Conservation (phyloP, 2,329 filamentous ascomycete genomes). For the Ophiocordyceps camponoti-floridani region DNA sequence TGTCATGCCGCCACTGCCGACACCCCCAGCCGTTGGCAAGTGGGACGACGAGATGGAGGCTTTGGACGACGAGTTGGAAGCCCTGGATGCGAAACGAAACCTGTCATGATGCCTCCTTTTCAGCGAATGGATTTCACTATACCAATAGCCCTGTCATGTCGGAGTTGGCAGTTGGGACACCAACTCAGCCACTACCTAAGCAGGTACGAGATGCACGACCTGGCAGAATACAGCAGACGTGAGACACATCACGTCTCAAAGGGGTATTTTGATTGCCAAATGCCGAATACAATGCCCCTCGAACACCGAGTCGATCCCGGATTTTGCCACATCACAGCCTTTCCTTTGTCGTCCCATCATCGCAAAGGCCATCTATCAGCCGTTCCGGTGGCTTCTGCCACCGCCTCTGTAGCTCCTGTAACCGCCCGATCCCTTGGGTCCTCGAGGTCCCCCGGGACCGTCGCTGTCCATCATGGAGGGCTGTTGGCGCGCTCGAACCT, state of each 20-base stretch:
- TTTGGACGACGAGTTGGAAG: slow-evolving; percentile 38
- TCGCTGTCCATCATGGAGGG: slow-evolving; percentile 26
- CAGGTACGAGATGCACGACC: too few species aligned
- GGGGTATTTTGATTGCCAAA: not conserved
- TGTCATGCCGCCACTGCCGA: slow-evolving; percentile 6
- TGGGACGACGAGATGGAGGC: slow-evolving; percentile 43
- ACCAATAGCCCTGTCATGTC: too few species aligned
- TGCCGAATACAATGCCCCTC: not conserved
- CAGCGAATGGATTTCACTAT: too few species aligned
- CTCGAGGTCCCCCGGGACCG: slow-evolving; percentile 20
- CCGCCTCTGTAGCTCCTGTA: slow-evolving; percentile 30
- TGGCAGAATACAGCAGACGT: not conserved
- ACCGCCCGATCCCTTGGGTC: slow-evolving; percentile 33
- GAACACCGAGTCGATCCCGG: not conserved
- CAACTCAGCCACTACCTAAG: too few species aligned
- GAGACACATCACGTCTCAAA: not conserved
- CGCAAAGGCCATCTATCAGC: slow-evolving; percentile 3
- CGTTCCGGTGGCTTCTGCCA: slow-evolving; percentile 29
- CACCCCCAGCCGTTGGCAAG: slow-evolving; percentile 17
- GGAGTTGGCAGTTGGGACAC: too few species aligned
- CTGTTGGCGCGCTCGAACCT: slow-evolving; percentile 41
- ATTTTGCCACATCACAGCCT: not conserved
- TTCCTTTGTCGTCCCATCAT: not conserved
- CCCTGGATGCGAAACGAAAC: slow-evolving; percentile 20
- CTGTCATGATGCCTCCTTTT: not conserved